These are phyloP conservation scores for Trypanosoma vivax DNA, from an alignment of 208 protist genomes.

Conservation along the genomic window DNA sequence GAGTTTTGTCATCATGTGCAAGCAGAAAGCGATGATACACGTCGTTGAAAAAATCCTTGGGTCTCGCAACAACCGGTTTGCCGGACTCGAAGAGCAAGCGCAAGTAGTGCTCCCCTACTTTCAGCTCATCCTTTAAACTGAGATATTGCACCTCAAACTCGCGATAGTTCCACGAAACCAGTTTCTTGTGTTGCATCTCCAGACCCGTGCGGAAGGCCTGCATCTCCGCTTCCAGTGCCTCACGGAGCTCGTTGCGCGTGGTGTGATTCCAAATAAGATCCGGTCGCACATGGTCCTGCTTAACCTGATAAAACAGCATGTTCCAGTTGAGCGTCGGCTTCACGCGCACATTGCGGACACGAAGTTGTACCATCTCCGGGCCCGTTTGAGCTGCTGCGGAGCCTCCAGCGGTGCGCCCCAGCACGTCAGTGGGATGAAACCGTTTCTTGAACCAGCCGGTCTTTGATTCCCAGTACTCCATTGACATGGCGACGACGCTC, in stretches of 20 bases:
- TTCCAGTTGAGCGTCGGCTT: conserved; percentile 82
- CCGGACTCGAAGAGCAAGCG: conserved; percentile 83
- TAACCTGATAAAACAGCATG: conserved; percentile 86
- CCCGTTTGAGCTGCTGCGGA: conserved; percentile 10
- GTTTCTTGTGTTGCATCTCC: conserved; percentile 23
- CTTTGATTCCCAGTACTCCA: conserved; percentile 49
- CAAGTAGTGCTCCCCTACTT: conserved; percentile 85
- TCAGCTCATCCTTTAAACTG: conserved; percentile 82
- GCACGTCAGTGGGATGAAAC: conserved; percentile 49
- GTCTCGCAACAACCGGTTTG: conserved; percentile 56
- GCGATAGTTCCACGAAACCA: conserved; percentile 89
- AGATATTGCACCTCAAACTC: conserved; percentile 92
- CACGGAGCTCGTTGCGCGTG: conserved; percentile 83
- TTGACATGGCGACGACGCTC: conserved; percentile 50
- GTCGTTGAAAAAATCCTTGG: conserved; percentile 89
- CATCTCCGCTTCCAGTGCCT: conserved; percentile 84
- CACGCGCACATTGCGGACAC: conserved; percentile 41
- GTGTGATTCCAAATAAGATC: conserved; percentile 93
- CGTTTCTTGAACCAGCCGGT: conserved; percentile 75
- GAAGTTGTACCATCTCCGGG: conserved; percentile 4
- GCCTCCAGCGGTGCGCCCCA: background rate
- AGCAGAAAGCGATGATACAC: conserved; percentile 92
- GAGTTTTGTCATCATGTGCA: conserved; percentile 44
- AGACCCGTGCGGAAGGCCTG: conserved; percentile 44
- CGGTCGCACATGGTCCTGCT: conserved; percentile 75